Evolutionary conservation across 2,329 filamentous ascomycete genomes (phyloP), one percentile per base, ranked within the genome.

Genomic region (Fusarium sp.): DNA sequence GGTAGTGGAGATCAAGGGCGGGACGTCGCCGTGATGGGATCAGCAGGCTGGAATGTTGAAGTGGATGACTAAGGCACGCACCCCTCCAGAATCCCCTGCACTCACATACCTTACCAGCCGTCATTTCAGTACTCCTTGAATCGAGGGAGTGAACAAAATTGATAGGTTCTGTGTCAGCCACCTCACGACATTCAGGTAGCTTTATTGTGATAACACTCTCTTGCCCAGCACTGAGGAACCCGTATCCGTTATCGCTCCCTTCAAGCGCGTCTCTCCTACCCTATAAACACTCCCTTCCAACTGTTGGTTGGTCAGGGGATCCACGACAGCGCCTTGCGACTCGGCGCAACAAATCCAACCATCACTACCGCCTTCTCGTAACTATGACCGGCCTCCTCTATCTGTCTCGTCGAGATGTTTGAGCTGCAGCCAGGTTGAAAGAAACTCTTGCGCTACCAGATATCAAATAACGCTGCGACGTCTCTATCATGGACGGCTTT

Each of bases 381-480:
- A 65, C 47, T 59, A 74, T 74, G 68, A 67, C 49, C 56, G 45
- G 22, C 44, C 52, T 56, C 33, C 61, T 56, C 40, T 45, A 53
- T 59, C 28, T 60, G 47, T 28, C 57, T 48, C 52, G 70, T 65
- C 69, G 65, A 67, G 56, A 72, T 74, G 72, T 53, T 61, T 73
- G 54, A 73, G 60, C 46, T 65, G 56, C 64, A 53, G n/a, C 33
- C 50, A 44, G 58, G 56, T 30, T 55, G 41, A 66, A 50, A 24
- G 63, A 48, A 54, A 32, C 28, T 22, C 57, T 64, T 62, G 64
- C 59, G 48, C 52, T 61, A 56, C 40, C 48, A 55, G 47, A 66
- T 53, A 57, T 32, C 60, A 33, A 35, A 54, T 35, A 19, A 57
- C 32, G 35, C 39, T 26, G 45, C 41, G 28, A 32, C 20, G 60